phyloP scores from a whole-genome alignment of 345 rosid genomes.

The Iberis pinnata region DNA sequence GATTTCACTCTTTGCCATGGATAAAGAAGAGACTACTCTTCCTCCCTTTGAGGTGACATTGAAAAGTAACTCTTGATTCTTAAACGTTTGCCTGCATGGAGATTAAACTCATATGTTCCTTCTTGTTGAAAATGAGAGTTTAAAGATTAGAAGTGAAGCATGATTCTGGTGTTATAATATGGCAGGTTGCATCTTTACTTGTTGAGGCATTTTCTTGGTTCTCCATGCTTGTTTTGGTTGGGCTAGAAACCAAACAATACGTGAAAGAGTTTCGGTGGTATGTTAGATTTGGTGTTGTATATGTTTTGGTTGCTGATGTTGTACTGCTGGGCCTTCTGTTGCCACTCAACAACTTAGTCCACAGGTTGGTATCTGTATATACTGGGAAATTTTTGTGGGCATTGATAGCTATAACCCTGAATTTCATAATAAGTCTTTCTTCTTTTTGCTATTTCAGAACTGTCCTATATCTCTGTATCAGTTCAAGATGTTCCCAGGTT shows the following conservation, averaged over 20 bases:
- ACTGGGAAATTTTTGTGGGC: too few relatives aligned
- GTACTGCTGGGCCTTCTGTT: constrained; percentile 71
- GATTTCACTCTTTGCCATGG: constrained; percentile 51
- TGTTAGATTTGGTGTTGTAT: constrained; percentile 72
- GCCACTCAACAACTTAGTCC: constrained; percentile 41
- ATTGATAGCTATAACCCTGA: neutral
- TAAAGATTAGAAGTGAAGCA: neutral
- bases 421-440: constrained; percentile 3
- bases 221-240: constrained; percentile 61
- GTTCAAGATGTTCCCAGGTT: constrained; percentile 72
- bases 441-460: constrained; percentile 40
- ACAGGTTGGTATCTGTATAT: constrained; percentile 37
- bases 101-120: neutral
- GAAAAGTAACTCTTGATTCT: neutral
- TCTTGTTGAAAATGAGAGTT: constrained; percentile 3
- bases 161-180: neutral
- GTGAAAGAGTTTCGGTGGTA: constrained; percentile 72
- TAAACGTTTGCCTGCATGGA: neutral
- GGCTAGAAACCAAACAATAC: constrained; percentile 58
- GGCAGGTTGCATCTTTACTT: constrained; percentile 55
- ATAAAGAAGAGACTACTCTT: constrained; percentile 44
- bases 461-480: constrained; percentile 45
- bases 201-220: constrained; percentile 78
- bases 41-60: constrained; percentile 74
- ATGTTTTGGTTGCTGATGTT: constrained; percentile 78